These are phyloP conservation scores for Blastobotrys mokoenaii DNA, from an alignment of 805 yeast species.

Conservation along the genomic window DNA sequence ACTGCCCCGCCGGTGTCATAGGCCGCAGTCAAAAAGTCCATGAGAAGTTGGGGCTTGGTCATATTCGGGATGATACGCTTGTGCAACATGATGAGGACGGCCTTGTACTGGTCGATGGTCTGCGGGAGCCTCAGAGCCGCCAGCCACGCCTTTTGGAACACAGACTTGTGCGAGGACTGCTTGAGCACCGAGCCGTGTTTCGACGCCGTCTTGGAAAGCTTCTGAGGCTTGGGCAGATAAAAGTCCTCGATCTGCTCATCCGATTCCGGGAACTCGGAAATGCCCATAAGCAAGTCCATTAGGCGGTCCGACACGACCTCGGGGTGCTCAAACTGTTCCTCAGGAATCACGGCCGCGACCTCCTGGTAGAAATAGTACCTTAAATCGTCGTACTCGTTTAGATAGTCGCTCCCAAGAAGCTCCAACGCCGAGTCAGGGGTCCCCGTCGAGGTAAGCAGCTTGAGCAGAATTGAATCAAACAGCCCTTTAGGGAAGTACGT, in stretches of 20 bases:
- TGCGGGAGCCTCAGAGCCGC: constrained; percentile 41
- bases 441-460: constrained; percentile 27
- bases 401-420: constrained; percentile 52
- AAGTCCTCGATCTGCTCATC: constrained; percentile 17
- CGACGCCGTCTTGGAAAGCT: constrained; percentile 15
- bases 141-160: constrained; percentile 66
- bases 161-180: constrained; percentile 42
- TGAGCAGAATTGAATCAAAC: constrained; percentile 33
- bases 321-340: not conserved
- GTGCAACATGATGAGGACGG: constrained; percentile 62
- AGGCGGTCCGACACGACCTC: constrained; percentile 13
- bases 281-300: constrained; percentile 14
- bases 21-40: constrained; percentile 91
- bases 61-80: constrained; percentile 77
- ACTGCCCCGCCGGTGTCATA: constrained; percentile 55
- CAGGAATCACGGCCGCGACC: constrained; percentile 29
- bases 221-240: constrained; percentile 14
- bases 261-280: constrained; percentile 17
- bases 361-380: constrained; percentile 64
- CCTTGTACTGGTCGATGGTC: constrained; percentile 52
- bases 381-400: constrained; percentile 60
- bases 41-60: constrained; percentile 68
- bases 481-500: constrained; percentile 57
- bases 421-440: constrained; percentile 33
- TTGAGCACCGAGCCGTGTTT: constrained; percentile 34